phyloP scores from a whole-genome alignment of 2,329 filamentous ascomycete genomes.

The Ceratocystis harringtonii region DNA sequence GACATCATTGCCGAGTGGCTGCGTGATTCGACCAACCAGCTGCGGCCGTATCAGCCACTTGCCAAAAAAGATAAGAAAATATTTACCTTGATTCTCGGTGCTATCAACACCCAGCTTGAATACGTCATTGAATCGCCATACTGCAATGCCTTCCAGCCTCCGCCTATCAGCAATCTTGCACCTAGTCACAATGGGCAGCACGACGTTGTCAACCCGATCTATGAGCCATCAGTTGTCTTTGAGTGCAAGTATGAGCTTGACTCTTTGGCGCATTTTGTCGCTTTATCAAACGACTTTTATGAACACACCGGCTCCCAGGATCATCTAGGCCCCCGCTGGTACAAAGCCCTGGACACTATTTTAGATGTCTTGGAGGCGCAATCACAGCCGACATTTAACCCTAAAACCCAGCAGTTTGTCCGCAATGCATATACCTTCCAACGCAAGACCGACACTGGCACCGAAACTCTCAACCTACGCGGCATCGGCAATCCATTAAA shows the following conservation, averaged over 20 bases:
- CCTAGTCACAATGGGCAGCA: conserved; percentile 64
- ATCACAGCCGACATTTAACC: conserved; percentile 64
- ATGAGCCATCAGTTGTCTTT: conserved; percentile 74
- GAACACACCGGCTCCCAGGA: conserved; percentile 61
- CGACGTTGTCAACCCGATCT: conserved; percentile 71
- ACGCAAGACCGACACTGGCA: conserved; percentile 63
- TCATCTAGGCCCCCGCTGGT: conserved; percentile 69
- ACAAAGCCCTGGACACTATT: conserved; percentile 58
- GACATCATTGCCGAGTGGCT: conserved; percentile 92
- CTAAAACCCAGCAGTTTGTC: conserved; percentile 45
- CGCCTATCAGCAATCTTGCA: conserved; percentile 61
- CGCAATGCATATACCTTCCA: conserved; percentile 79
- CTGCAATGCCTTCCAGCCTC: conserved; percentile 96
- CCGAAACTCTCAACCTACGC: conserved; percentile 70
- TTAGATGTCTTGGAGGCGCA: conserved; percentile 64
- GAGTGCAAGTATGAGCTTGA: conserved; percentile 99
- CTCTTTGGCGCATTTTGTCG: conserved; percentile 81
- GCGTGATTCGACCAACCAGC: conserved; percentile 82
- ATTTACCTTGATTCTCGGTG: conserved; percentile 68
- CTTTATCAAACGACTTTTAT: conserved; percentile 74
- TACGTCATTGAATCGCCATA: conserved; percentile 91
- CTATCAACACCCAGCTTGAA: conserved; percentile 91
- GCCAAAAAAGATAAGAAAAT: conserved; percentile 69
- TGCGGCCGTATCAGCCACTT: conserved; percentile 75
- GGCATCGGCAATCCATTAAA: conserved; percentile 89